These are phyloP conservation scores for Luffa aegyptiaca DNA, from an alignment of 306 rosid genomes.

Conservation along the genomic window DNA sequence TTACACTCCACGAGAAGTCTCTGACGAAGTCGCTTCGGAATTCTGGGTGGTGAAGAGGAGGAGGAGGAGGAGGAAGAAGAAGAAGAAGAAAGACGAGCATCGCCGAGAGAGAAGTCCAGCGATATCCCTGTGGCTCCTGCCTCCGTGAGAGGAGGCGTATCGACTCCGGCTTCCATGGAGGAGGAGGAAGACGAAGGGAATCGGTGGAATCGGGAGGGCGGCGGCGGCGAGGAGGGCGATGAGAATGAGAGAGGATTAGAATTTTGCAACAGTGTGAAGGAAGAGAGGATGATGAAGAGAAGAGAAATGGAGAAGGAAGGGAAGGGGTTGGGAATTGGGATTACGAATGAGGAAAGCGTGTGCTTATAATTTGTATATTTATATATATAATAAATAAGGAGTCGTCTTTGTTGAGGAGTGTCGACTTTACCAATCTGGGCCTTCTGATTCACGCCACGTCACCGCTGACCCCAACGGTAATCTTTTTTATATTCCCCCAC, in stretches of 20 bases:
- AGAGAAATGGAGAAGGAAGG: neutral
- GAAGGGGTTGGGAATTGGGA: neutral
- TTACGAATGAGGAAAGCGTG: conserved; percentile 3
- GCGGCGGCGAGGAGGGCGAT: neutral
- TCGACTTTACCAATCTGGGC: neutral
- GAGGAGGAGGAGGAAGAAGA: conserved; percentile 38
- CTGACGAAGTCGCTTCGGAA: conserved; percentile 66
- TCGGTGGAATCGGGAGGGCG: neutral
- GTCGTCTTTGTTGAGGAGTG: neutral
- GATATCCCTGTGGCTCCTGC: conserved; percentile 23
- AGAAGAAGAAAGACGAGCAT: conserved; percentile 26
- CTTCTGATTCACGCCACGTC: conserved; percentile 6
- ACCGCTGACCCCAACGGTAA: conserved; percentile 6
- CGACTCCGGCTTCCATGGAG: conserved; percentile 45
- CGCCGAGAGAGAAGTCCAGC: conserved; percentile 38
- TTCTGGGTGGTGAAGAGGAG: conserved; percentile 33
- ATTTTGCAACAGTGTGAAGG: neutral
- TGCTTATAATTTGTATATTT: neutral
- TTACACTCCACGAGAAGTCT: conserved; percentile 55
- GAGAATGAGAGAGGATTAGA: neutral
- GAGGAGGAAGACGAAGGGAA: neutral
- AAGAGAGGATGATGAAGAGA: neutral
- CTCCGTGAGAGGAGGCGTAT: conserved; percentile 27
- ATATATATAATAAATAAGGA: neutral
- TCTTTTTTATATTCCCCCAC: neutral